A percentile compares a stretch with the other conserved stretches of the same genome.
Conservation (phyloP, 176 grass and related monocot genomes). For the Hsuehochloa calcarea region DNA sequence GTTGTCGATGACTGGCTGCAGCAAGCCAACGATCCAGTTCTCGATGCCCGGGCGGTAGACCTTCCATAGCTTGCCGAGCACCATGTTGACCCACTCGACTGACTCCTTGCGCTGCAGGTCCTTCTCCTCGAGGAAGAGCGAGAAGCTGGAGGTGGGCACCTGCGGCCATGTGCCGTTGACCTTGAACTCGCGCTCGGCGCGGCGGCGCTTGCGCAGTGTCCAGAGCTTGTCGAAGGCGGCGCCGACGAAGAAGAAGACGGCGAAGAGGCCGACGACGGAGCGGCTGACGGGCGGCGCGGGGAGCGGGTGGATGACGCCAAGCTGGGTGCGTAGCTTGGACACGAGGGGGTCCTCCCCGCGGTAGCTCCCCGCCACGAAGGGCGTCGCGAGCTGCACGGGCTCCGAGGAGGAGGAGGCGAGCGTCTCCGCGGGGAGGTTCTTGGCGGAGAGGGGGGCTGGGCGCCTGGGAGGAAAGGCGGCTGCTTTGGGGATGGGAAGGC, state of each 20-base stretch:
- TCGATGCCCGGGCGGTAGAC: slow-evolving; percentile 89
- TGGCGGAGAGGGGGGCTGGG: neutral
- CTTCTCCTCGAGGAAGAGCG: slow-evolving; percentile 90
- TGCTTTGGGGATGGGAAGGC: slow-evolving; percentile 9
- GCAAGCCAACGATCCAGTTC: slow-evolving; percentile 86
- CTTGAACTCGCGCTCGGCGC: slow-evolving; percentile 57
- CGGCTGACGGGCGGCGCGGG: slow-evolving; percentile 67
- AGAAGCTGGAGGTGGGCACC: slow-evolving; percentile 90
- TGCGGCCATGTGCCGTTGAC: slow-evolving; percentile 87
- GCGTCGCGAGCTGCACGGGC: neutral
- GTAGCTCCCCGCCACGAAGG: slow-evolving; percentile 37
- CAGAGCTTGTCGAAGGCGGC: slow-evolving; percentile 87
- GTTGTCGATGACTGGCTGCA: slow-evolving; percentile 90
- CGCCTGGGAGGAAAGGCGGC: neutral
- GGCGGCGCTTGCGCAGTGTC: slow-evolving; percentile 65
- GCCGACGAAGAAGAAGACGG: slow-evolving; percentile 96
- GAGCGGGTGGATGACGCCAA: slow-evolving; percentile 90
- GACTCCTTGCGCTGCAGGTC: slow-evolving; percentile 99
- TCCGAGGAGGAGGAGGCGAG: neutral
- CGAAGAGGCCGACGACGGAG: slow-evolving; percentile 73
- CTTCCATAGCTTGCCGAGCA: slow-evolving; percentile 95
- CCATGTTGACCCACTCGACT: slow-evolving; percentile 99
- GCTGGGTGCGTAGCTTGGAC: slow-evolving; percentile 84
- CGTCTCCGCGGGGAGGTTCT: neutral
- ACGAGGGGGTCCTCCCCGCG: slow-evolving; percentile 77